Evolutionary conservation across 306 rosid genomes (phyloP).

Genomic region (Vigna reflexopilosa): DNA sequence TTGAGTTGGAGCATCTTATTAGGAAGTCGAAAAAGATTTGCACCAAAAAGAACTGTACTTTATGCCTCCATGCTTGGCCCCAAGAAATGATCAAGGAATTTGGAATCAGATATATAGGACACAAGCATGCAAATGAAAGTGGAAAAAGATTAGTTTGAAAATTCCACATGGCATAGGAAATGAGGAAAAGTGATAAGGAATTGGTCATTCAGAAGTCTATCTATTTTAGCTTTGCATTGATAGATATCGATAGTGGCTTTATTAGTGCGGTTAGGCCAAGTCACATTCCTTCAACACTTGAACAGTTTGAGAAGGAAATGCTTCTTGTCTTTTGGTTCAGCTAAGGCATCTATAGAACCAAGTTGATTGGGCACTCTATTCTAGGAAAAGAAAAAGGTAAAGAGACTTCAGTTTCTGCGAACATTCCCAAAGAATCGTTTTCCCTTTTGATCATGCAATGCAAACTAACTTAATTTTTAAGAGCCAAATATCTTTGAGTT

Average conservation of each 20-base stretch:
- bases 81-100: slow-evolving; percentile 29
- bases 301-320: slow-evolving; percentile 24
- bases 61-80: slow-evolving; percentile 35
- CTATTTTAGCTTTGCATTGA: background rate
- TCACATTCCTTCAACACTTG: slow-evolving; percentile 36
- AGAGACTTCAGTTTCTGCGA: slow-evolving; percentile 20
- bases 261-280: slow-evolving; percentile 45
- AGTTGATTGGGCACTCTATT: background rate
- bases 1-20: background rate
- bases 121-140: slow-evolving; percentile 41
- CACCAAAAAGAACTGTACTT: background rate
- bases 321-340: slow-evolving; percentile 34
- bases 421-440: slow-evolving; percentile 29
- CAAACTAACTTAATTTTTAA: background rate
- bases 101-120: slow-evolving; percentile 47
- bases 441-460: slow-evolving; percentile 16
- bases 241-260: slow-evolving; percentile 12
- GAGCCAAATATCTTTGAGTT: slow-evolving; percentile 34
- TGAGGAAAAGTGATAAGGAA: slow-evolving; percentile 21
- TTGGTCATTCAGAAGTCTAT: too few species aligned
- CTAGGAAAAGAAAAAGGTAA: slow-evolving; percentile 1
- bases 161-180: slow-evolving; percentile 40
- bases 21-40: slow-evolving; percentile 22
- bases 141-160: slow-evolving; percentile 28
- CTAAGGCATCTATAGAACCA: background rate